These are phyloP conservation scores for Candida mesenterica DNA, from an alignment of 1,139 yeast species.

Conservation along the genomic window DNA sequence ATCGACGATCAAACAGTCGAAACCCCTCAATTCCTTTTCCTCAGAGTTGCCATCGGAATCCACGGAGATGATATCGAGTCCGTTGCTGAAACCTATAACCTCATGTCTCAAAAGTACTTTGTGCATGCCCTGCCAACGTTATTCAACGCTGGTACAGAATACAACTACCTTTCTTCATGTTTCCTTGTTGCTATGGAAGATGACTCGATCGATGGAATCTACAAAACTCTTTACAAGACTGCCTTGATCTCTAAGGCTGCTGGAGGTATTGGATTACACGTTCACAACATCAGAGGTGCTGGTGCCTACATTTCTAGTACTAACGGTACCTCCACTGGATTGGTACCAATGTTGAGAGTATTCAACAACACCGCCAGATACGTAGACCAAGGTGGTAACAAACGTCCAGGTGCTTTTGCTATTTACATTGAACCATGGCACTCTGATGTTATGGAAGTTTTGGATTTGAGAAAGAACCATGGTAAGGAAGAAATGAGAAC, in stretches of 20 bases:
- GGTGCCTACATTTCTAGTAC: slow-evolving; percentile 90
- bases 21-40: slow-evolving; percentile 85
- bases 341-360: slow-evolving; percentile 87
- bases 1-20: slow-evolving; percentile 75
- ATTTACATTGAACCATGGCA: slow-evolving; percentile 92
- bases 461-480: slow-evolving; percentile 84
- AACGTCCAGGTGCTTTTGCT: slow-evolving; percentile 93
- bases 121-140: slow-evolving; percentile 90
- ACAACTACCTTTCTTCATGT: slow-evolving; percentile 86
- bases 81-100: slow-evolving; percentile 76
- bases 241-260: slow-evolving; percentile 88
- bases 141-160: slow-evolving; percentile 87
- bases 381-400: slow-evolving; percentile 93
- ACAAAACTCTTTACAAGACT: slow-evolving; percentile 80
- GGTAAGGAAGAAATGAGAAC: slow-evolving; percentile 92
- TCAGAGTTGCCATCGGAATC: slow-evolving; percentile 89
- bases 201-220: slow-evolving; percentile 88
- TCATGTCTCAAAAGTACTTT: slow-evolving; percentile 81
- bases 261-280: slow-evolving; percentile 86
- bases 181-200: slow-evolving; percentile 87
- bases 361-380: slow-evolving; percentile 90
- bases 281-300: slow-evolving; percentile 79
- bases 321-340: slow-evolving; percentile 85
- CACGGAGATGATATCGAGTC: slow-evolving; percentile 72
- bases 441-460: slow-evolving; percentile 77